Conservation (phyloP, 1,284 basidiomycete species). For the Mixia osmundae region DNA sequence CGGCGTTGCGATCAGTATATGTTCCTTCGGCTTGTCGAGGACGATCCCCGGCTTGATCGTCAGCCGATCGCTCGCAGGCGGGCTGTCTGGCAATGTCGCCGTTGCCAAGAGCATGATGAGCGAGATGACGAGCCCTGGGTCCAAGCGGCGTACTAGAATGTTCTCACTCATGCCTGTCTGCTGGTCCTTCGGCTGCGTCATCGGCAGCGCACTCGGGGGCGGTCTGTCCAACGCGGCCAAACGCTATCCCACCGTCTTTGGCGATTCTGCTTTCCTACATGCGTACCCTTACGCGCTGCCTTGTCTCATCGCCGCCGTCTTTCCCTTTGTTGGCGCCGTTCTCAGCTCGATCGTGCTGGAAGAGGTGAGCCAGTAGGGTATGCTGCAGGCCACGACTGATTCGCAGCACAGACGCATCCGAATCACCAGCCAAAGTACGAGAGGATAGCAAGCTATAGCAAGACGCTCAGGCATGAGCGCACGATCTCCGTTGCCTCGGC, state of each 20-base stretch:
- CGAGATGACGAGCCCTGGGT: slow-evolving; percentile 16
- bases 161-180: slow-evolving; percentile 14
- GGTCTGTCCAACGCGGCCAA: slow-evolving; percentile 6
- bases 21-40: slow-evolving; percentile 22
- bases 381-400: no score
- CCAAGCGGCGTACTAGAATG: slow-evolving; percentile 16
- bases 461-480: no score
- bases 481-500: no score
- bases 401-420: no score
- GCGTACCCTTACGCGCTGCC: slow-evolving; percentile 22
- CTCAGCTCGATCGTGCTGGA: background rate
- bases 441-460: no score
- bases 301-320: background rate
- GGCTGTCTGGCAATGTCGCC: slow-evolving; percentile 12
- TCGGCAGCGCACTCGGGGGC: background rate
- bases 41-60: slow-evolving; percentile 20
- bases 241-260: slow-evolving; percentile 16
- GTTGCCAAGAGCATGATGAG: slow-evolving; percentile 15
- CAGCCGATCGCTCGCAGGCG: slow-evolving; percentile 11
- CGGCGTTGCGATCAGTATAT: slow-evolving; percentile 20
- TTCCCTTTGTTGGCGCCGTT: background rate
- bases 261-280: slow-evolving; percentile 11
- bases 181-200: slow-evolving; percentile 1
- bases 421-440: no score
- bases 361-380: slow-evolving; percentile 7